Evolutionary conservation across 1,139 yeast genomes (phyloP).

Genomic region (Blastobotrys persicus): DNA sequence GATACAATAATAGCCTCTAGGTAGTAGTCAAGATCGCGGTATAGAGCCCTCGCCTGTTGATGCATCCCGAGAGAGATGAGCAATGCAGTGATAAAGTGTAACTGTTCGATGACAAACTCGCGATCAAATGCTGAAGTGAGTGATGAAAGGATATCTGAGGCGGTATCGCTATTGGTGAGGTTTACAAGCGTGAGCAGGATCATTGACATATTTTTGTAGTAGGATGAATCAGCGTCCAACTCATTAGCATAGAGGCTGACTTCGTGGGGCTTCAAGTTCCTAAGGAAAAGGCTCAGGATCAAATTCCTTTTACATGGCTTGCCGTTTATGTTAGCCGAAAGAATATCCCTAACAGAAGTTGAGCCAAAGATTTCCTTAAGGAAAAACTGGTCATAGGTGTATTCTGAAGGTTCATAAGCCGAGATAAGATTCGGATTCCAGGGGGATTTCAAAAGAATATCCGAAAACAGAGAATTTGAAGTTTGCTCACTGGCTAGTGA

Average conservation of each 20-base stretch:
- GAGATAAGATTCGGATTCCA: constrained; percentile 6
- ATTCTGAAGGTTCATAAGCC: neutral
- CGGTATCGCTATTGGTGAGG: neutral
- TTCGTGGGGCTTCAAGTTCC: constrained; percentile 1
- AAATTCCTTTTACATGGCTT: constrained; percentile 2
- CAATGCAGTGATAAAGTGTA: constrained; percentile 2
- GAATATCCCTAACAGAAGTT: neutral
- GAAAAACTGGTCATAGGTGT: neutral
- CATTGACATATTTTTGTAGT: constrained; percentile 1
- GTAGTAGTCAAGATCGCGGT: constrained; percentile 13
- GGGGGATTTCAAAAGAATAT: neutral
- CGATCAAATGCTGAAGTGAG: neutral
- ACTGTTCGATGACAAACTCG: constrained; percentile 1
- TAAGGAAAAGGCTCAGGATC: constrained; percentile 1
- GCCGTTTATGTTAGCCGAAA: neutral
- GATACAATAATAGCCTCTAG: constrained; percentile 16
- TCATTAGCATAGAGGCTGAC: neutral
- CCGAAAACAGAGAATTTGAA: constrained; percentile 2
- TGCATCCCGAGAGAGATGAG: constrained; percentile 7
- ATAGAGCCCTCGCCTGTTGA: constrained; percentile 9
- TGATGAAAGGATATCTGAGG: neutral
- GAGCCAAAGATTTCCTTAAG: constrained; percentile 1
- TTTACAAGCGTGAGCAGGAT: neutral
- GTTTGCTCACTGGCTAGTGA: constrained; percentile 7
- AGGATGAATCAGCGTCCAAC: neutral